Conservation (phyloP, 495 filamentous ascomycete species). For the Cercophora sp. region DNA sequence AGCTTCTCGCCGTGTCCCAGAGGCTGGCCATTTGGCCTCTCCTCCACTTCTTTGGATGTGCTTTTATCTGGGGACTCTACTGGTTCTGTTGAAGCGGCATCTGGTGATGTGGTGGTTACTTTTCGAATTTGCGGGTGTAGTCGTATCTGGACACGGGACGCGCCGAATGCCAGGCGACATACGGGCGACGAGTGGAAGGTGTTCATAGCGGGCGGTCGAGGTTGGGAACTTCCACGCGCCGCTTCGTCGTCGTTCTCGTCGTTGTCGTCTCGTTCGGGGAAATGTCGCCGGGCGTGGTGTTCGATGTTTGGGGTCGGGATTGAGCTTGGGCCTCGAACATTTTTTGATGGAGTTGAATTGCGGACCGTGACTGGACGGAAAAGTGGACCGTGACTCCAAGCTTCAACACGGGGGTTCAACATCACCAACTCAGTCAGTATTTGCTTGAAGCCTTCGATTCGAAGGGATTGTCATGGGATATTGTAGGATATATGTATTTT, state of each 20-base stretch:
- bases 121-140: background rate
- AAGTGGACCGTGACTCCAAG: slow-evolving; percentile 7
- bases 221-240: too few species aligned
- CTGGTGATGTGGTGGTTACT: background rate
- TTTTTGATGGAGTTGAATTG: slow-evolving; percentile 26
- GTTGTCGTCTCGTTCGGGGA: background rate
- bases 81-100: background rate
- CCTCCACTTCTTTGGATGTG: background rate
- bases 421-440: too few species aligned
- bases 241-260: slow-evolving; percentile 8
- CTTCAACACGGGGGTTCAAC: too few species aligned
- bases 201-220: slow-evolving; percentile 8
- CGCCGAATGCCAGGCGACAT: slow-evolving; percentile 11
- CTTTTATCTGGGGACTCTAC: background rate
- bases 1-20: slow-evolving; percentile 63
- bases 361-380: slow-evolving; percentile 10
- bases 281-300: background rate
- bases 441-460: too few species aligned
- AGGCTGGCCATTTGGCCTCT: background rate
- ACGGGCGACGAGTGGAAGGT: background rate
- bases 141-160: slow-evolving; percentile 1
- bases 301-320: background rate
- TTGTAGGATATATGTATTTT: too few species aligned
- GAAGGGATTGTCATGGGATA: too few species aligned
- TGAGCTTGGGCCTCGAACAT: slow-evolving; percentile 20